Base-by-base conservation (phyloP, 139 green algal species). In the Chlorokybus atmophyticus region DNA sequence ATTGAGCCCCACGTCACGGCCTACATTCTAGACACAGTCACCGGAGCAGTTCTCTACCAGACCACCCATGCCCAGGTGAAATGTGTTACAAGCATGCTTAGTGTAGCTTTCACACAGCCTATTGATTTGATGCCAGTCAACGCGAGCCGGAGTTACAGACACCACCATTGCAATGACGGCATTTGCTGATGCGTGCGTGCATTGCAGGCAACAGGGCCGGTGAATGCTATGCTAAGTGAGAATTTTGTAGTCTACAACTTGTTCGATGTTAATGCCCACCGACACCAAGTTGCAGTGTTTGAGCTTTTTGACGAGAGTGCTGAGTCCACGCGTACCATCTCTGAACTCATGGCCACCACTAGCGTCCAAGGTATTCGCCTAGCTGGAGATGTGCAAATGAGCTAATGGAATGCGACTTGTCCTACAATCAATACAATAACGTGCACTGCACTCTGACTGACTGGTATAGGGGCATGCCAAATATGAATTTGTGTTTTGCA, bases 161-260 rank as follows among this genome's bases (percentile, higher is more conserved):
- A n/a, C n/a, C n/a, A n/a, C n/a, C n/a, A n/a, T n/a, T n/a, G n/a
- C n/a, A n/a, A n/a, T n/a, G n/a, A n/a, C n/a, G n/a, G n/a, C n/a
- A n/a, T n/a, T n/a, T n/a, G n/a, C n/a, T n/a, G n/a, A n/a, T n/a
- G 35, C 14, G 35, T 44, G 35, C 35, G 35, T 10, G 35, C 35
- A 44, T 44, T 44, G 35, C 10, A 14, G 35, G 10, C 10, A 44
- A 44, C 24, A 55, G 87, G 87, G 4, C 87, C 87, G 0, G 84
- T 89, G 53, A 57, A 80, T 2, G 75, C 73, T 0, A 69, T 88
- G 32, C 59, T 89, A 27, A 74, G 63, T 5, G 82, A 94, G 53
- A 84, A 93, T 67, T 93, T 81, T 77, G 78, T 87, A 21, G 75
- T 81, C 2, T 94, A 93, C 65, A 57, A 82, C 39, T 86, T 85